Percentiles rank a stretch among this genome's conserved stretches.
Evolutionary conservation across 169 alveolate species (phyloP).

Genomic region (Cryptosporidium muris): DNA sequence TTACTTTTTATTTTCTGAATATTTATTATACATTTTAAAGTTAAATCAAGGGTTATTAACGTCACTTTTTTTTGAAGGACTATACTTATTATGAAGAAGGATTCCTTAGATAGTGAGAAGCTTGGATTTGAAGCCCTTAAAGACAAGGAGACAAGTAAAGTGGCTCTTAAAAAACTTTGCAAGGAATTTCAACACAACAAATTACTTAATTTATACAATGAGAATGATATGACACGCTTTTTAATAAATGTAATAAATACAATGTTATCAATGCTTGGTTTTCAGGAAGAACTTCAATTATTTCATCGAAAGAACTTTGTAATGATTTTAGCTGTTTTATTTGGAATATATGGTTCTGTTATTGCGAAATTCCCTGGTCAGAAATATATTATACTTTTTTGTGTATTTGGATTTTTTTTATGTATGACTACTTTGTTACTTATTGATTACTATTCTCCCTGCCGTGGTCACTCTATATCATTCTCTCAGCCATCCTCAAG

Average conservation of each 20-base stretch:
- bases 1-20: no score
- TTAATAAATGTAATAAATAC: slow-evolving; percentile 34
- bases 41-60: no score
- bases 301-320: slow-evolving; percentile 42
- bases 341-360: slow-evolving; percentile 41
- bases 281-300: slow-evolving; percentile 47
- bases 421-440: slow-evolving; percentile 26
- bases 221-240: slow-evolving; percentile 10
- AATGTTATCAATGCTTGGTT: slow-evolving; percentile 18
- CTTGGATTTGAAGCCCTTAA: no score
- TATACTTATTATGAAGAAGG: no score
- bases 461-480: slow-evolving; percentile 25
- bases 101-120: no score
- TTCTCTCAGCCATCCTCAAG: neutral
- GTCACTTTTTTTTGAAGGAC: no score
- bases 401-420: slow-evolving; percentile 48
- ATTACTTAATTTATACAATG: slow-evolving; percentile 40
- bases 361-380: slow-evolving; percentile 39
- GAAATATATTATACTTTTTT: slow-evolving; percentile 12
- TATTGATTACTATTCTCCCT: slow-evolving; percentile 31
- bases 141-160: slow-evolving; percentile 29
- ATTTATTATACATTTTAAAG: no score
- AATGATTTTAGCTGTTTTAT: slow-evolving; percentile 49
- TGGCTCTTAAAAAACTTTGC: slow-evolving; percentile 2
- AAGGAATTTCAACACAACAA: slow-evolving; percentile 18